phyloP scores from a whole-genome alignment of 2,329 filamentous ascomycete genomes.

The Niveomyces coronatus region DNA sequence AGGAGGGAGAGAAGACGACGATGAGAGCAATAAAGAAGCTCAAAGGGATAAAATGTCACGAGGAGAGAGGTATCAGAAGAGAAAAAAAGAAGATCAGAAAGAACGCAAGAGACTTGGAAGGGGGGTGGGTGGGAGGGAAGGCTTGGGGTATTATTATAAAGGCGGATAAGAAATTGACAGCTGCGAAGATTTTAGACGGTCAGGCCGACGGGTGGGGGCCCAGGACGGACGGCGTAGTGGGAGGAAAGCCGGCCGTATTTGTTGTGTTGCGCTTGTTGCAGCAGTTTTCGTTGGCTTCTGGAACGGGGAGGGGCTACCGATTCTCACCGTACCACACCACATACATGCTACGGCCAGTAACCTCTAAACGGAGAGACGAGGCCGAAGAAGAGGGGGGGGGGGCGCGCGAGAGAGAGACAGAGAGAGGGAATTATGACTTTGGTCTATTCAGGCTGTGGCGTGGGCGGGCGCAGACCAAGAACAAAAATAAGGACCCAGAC shows the following conservation, averaged over 20 bases:
- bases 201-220: conserved; percentile 6
- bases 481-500: too few relatives aligned
- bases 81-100: conserved; percentile 1
- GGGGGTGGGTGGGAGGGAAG: neutral
- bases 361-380: too few relatives aligned
- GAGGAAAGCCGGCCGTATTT: conserved; percentile 8
- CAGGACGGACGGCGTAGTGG: conserved; percentile 1
- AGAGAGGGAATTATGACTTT: too few relatives aligned
- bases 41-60: neutral
- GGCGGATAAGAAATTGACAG: neutral
- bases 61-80: neutral
- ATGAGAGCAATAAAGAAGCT: neutral
- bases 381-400: too few relatives aligned
- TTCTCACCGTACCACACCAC: neutral
- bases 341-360: too few relatives aligned
- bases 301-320: neutral
- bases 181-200: conserved; percentile 2
- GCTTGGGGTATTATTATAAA: conserved; percentile 4
- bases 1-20: neutral
- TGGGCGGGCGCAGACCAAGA: too few relatives aligned
- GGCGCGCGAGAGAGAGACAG: too few relatives aligned
- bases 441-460: too few relatives aligned
- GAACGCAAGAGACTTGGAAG: neutral
- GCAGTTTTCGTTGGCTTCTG: neutral
- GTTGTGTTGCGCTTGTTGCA: too few relatives aligned